These are phyloP conservation scores for Psophocarpus tetragonolobus DNA, from an alignment of 306 rosid genomes.

Conservation along the genomic window DNA sequence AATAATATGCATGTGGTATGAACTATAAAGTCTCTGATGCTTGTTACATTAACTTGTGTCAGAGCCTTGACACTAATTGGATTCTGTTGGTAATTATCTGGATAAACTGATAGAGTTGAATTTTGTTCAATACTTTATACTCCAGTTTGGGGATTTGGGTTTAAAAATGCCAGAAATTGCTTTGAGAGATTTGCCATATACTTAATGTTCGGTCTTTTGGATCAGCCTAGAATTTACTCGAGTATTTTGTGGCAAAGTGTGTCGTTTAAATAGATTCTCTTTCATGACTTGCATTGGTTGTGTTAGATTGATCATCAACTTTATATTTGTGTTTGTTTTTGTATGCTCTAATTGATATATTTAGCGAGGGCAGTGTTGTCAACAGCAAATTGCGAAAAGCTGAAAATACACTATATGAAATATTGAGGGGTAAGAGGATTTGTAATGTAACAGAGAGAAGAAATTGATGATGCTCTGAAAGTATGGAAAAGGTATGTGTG, in stretches of 20 bases:
- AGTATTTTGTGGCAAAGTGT: not conserved
- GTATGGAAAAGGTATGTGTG: not conserved
- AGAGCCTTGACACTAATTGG: not conserved
- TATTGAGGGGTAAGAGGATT: not conserved
- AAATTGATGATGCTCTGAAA: too few species aligned
- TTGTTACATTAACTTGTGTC: not conserved
- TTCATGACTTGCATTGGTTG: not conserved
- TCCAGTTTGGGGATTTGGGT: not conserved
- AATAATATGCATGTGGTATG: not conserved
- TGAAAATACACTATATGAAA: too few species aligned
- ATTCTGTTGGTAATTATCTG: not conserved
- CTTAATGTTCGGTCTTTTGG: not conserved
- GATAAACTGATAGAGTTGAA: not conserved
- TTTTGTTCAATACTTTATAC: not conserved
- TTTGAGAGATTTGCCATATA: not conserved
- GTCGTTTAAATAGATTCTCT: not conserved
- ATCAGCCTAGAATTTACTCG: not conserved
- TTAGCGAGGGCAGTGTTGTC: too few species aligned
- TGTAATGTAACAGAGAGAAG: too few species aligned
- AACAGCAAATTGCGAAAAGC: too few species aligned
- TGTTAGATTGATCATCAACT: not conserved
- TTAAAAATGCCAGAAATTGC: not conserved
- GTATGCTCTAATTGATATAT: not conserved
- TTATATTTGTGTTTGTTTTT: not conserved
- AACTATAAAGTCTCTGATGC: not conserved